phyloP scores from a whole-genome alignment of 2,329 filamentous ascomycete genomes.

The Pseudonectria buxi region DNA sequence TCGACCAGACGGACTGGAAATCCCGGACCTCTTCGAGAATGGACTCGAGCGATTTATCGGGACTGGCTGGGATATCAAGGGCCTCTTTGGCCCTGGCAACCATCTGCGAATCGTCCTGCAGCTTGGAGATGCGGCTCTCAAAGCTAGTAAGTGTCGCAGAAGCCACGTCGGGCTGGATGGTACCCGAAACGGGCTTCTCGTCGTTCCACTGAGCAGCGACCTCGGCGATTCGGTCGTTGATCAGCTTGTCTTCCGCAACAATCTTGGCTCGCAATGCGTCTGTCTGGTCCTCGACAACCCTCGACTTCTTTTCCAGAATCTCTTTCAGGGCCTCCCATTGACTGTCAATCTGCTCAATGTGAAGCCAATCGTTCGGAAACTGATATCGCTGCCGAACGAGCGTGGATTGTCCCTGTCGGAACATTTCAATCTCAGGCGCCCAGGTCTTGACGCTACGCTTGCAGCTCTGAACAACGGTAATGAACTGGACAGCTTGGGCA shows the following conservation, averaged over 20 bases:
- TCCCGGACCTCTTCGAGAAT: slow-evolving; percentile 95
- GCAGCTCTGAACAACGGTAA: slow-evolving; percentile 94
- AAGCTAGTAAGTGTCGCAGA: slow-evolving; percentile 76
- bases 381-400: slow-evolving; percentile 88
- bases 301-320: slow-evolving; percentile 82
- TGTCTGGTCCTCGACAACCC: slow-evolving; percentile 93
- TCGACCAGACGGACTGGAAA: slow-evolving; percentile 98
- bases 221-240: slow-evolving; percentile 80
- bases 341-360: slow-evolving; percentile 91
- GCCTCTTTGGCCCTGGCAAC: slow-evolving; percentile 96
- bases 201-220: slow-evolving; percentile 86
- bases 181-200: slow-evolving; percentile 93
- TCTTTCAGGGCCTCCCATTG: slow-evolving; percentile 94
- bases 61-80: slow-evolving; percentile 74
- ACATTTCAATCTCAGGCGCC: slow-evolving; percentile 93
- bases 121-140: slow-evolving; percentile 73
- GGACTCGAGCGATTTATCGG: slow-evolving; percentile 73
- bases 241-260: slow-evolving; percentile 82
- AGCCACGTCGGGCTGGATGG: slow-evolving; percentile 82
- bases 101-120: slow-evolving; percentile 86
- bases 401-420: slow-evolving; percentile 91
- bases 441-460: slow-evolving; percentile 89
- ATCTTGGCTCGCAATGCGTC: slow-evolving; percentile 95
- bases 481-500: slow-evolving; percentile 94
- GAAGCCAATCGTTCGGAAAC: slow-evolving; percentile 88